Base-by-base conservation (phyloP, 1,284 basidiomycete species). In the Ceratorhiza oryzae-sativae region DNA sequence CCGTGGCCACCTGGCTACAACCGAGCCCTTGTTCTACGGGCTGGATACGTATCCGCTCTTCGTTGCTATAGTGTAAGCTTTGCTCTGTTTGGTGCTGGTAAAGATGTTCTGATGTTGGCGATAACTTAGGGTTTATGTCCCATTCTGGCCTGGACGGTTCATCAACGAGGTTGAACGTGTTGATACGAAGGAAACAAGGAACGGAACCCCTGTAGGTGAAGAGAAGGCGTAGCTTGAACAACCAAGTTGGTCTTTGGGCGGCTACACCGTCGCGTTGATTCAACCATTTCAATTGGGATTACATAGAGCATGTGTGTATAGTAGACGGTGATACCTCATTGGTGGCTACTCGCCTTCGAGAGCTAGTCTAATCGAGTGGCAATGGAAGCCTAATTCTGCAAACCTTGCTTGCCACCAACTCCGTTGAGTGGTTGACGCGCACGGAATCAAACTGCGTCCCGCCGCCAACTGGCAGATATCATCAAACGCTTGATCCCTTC, bases 21-120 rank as follows among this genome's bases (percentile, higher is more conserved):
- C 85, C 23, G 88, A 90, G 78, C 77, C 79, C 1, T 86, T 84
- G 77, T 91, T 92, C 80, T 90, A 90, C 76, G 85, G 80, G 0
- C 81, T 91, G 39, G 90, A 92, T 77, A 89, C 89, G 1, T 81
- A 89, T 10, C 88, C 88, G 15, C 82, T 91, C 5, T 84, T 88
- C 72, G 78, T 91, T 59, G 88, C 90, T 48, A 85, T 89, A 79
- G 79, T 10, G 76, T 77, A 79, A 73, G 75, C 77, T 25, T 77
- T 73, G 23, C 36, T 79, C 79, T 74, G 36, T 32, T 30, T 46
- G 41, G 23, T 27, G 2, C 36, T 70, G 63, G 5, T 34, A 15
- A 36, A 49, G 10, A 23, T 27, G 23, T 60, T 51, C 46, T 61
- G 55, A 56, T 56, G 58, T 58, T 18, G 34, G 23, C 56, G 32